phyloP scores from a whole-genome alignment of 1,139 yeast species.

The Hansenula sp. region DNA sequence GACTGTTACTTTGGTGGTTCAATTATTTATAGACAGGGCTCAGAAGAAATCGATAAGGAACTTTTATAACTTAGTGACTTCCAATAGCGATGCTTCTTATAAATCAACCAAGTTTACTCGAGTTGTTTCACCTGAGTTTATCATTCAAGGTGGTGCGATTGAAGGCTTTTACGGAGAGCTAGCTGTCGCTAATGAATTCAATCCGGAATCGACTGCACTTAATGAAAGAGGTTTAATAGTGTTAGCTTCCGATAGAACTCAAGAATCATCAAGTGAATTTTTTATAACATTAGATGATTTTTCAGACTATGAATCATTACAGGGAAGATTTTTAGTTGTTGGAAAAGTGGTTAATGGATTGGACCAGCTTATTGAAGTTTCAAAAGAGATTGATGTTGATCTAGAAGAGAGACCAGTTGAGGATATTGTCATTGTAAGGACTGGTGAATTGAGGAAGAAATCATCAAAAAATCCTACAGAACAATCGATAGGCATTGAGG shows the following conservation, averaged over 20 bases:
- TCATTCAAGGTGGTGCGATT: conserved; percentile 4
- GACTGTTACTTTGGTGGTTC: neutral
- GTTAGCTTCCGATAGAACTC: neutral
- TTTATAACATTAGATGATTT: conserved; percentile 4
- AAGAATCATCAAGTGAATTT: neutral
- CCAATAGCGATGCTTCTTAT: neutral
- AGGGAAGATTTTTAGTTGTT: conserved; percentile 1
- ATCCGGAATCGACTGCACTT: neutral
- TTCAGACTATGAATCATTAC: neutral
- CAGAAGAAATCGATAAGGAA: neutral
- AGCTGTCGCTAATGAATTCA: neutral
- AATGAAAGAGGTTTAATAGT: neutral
- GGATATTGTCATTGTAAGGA: neutral
- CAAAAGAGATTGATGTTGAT: neutral
- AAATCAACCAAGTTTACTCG: neutral
- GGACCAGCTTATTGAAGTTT: neutral
- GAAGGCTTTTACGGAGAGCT: neutral
- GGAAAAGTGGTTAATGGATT: neutral
- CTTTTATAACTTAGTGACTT: neutral
- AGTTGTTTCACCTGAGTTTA: conserved; percentile 3
- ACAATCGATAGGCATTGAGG: no score
- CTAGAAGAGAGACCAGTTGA: neutral
- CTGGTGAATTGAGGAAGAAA: conserved; percentile 2
- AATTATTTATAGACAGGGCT: neutral
- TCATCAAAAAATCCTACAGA: neutral